These are phyloP conservation scores for Fabrea salina DNA, from an alignment of 169 alveolate species.

Conservation along the genomic window DNA sequence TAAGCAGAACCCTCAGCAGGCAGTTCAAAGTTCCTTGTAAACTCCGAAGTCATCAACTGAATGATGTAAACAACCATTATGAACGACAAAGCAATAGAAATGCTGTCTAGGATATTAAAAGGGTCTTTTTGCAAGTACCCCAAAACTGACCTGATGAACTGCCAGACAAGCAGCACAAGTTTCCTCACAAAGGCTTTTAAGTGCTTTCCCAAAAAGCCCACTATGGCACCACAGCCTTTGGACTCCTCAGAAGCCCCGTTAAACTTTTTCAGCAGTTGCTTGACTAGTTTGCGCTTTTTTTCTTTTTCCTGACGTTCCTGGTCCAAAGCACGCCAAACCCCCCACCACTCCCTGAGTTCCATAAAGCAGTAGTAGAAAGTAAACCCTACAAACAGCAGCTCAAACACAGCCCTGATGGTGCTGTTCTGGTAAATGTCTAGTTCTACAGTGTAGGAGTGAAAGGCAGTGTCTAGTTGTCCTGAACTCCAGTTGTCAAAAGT, in stretches of 20 bases:
- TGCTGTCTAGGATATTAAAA: neutral
- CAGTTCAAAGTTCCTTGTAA: neutral
- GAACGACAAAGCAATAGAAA: neutral
- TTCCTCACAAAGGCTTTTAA: too few species aligned
- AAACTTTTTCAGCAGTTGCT: neutral
- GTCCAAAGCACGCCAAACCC: neutral
- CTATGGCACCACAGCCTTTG: too few species aligned
- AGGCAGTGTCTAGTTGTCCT: neutral
- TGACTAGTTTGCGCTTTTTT: neutral
- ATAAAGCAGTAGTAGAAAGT: neutral
- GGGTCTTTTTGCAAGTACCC: neutral
- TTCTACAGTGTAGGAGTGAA: neutral
- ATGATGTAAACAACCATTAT: neutral
- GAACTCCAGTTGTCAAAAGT: neutral
- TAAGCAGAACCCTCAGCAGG: too few species aligned
- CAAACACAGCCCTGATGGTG: neutral
- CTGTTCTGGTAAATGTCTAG: neutral
- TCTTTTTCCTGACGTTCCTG: neutral
- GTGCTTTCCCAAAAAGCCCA: too few species aligned
- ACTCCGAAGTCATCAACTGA: neutral
- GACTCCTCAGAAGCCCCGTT: too few species aligned
- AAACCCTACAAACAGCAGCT: neutral
- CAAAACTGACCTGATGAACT: too few species aligned
- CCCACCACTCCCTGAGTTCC: neutral
- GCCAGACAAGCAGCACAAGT: too few species aligned